Percentiles rank a stretch among this genome's conserved stretches.
Conservation (phyloP, 1,284 basidiomycete genomes). For the Leccinum griseonigrum region DNA sequence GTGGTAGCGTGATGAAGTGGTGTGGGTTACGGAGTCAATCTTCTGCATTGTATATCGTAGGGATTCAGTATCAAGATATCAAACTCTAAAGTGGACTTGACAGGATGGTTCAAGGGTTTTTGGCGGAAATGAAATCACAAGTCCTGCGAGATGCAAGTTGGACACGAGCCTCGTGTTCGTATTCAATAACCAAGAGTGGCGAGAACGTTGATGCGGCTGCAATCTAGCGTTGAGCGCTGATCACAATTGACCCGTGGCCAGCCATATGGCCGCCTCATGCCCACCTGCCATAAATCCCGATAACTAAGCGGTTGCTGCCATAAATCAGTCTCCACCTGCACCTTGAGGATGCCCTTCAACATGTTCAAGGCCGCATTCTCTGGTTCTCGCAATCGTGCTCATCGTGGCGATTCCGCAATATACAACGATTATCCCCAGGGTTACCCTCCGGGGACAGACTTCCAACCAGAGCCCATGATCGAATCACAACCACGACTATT, state of each 20-base stretch:
- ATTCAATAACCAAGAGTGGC: not conserved
- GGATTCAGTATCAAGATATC: not conserved
- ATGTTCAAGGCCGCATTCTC: constrained; percentile 37
- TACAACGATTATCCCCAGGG: constrained; percentile 32
- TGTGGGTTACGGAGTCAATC: constrained; percentile 2
- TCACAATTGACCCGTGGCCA: constrained; percentile 6
- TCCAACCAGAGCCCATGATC: constrained; percentile 23
- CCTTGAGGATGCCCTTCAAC: constrained; percentile 37
- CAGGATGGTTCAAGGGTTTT: not conserved
- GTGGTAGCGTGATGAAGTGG: constrained; percentile 12
- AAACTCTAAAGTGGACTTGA: not conserved
- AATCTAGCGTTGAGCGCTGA: not conserved
- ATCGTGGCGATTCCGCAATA: constrained; percentile 25
- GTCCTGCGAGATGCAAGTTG: not conserved
- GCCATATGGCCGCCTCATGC: constrained; percentile 31
- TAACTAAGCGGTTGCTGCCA: constrained; percentile 6
- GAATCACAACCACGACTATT: constrained; percentile 26
- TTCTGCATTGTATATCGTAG: constrained; percentile 1
- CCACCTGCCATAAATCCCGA: constrained; percentile 30
- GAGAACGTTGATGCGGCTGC: not conserved
- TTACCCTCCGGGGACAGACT: constrained; percentile 29
- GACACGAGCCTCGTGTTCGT: not conserved
- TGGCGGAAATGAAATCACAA: constrained; percentile 1
- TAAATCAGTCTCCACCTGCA: constrained; percentile 15
- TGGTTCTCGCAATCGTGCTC: constrained; percentile 33